Conservation (phyloP, 805 yeast species). For the Ogataea zsoltii region DNA sequence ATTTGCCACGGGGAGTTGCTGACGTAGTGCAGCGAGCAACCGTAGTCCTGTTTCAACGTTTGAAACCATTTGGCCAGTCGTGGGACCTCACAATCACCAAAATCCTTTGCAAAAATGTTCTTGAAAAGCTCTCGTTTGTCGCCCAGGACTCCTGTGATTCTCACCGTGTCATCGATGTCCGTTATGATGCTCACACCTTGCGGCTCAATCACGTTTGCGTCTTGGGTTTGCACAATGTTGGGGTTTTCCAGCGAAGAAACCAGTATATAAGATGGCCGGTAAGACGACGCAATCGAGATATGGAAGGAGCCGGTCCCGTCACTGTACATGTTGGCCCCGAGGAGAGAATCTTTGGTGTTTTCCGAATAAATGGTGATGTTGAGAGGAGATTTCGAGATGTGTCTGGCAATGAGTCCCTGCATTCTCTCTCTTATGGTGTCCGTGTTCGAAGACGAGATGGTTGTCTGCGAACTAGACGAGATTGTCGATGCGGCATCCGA, state of each 20-base stretch:
- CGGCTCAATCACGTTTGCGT: slow-evolving; percentile 40
- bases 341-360: slow-evolving; percentile 32
- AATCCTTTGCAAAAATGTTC: slow-evolving; percentile 70
- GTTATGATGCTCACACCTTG: slow-evolving; percentile 73
- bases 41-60: slow-evolving; percentile 41
- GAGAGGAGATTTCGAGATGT: slow-evolving; percentile 58
- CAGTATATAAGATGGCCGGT: slow-evolving; percentile 60
- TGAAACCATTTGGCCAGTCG: slow-evolving; percentile 75
- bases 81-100: slow-evolving; percentile 67
- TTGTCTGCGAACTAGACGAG: slow-evolving; percentile 16
- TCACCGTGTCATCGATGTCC: slow-evolving; percentile 94
- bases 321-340: slow-evolving; percentile 43
- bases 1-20: slow-evolving; percentile 96
- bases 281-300: slow-evolving; percentile 50
- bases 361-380: slow-evolving; percentile 57
- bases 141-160: slow-evolving; percentile 85
- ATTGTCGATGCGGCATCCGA: slow-evolving; percentile 24
- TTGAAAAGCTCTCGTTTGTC: slow-evolving; percentile 82
- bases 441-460: slow-evolving; percentile 10
- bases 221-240: slow-evolving; percentile 46
- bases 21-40: slow-evolving; percentile 78
- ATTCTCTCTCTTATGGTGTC: slow-evolving; percentile 60
- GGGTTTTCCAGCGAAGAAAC: slow-evolving; percentile 51
- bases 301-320: slow-evolving; percentile 71
- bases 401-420: slow-evolving; percentile 67